Evolutionary conservation across 805 yeast species (phyloP).

Genomic region (Yamadazyma insecticola): DNA sequence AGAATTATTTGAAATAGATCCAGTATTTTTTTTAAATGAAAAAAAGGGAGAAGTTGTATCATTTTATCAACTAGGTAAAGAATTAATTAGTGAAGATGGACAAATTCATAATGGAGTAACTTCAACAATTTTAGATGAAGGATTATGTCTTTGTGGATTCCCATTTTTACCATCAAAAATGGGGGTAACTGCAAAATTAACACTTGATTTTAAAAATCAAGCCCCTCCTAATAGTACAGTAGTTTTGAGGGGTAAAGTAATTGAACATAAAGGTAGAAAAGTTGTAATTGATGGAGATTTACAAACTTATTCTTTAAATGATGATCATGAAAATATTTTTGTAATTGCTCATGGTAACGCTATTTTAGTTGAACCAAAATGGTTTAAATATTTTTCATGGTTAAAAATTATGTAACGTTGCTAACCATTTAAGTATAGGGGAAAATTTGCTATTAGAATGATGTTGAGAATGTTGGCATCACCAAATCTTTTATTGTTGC

Average conservation of each 20-base stretch:
- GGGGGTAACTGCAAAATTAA: conserved; percentile 85
- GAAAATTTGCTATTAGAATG: neutral
- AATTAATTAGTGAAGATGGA: conserved; percentile 63
- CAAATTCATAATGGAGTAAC: conserved; percentile 79
- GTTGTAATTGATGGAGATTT: conserved; percentile 70
- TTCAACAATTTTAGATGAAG: conserved; percentile 79
- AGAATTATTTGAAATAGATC: conserved; percentile 68
- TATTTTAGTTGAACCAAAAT: conserved; percentile 77
- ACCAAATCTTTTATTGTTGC: too few species aligned
- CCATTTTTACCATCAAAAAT: conserved; percentile 69
- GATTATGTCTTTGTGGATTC: conserved; percentile 82
- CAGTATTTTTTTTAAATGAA: conserved; percentile 55
- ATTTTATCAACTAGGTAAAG: conserved; percentile 67
- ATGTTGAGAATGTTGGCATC: neutral
- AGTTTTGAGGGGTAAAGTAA: conserved; percentile 62
- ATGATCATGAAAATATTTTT: conserved; percentile 24
- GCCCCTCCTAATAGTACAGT: conserved; percentile 61
- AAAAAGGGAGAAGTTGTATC: conserved; percentile 51
- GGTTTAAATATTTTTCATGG: conserved; percentile 72
- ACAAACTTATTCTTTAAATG: conserved; percentile 44
- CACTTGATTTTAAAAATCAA: conserved; percentile 61
- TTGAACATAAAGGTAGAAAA: conserved; percentile 70
- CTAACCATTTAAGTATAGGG: neutral
- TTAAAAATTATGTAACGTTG: conserved; percentile 12
- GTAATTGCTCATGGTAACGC: conserved; percentile 61